Percentiles rank a stretch among this genome's conserved stretches.
Conservation (phyloP, 228 moss, liverwort and hornwort genomes). For the Sphagnum fallax region DNA sequence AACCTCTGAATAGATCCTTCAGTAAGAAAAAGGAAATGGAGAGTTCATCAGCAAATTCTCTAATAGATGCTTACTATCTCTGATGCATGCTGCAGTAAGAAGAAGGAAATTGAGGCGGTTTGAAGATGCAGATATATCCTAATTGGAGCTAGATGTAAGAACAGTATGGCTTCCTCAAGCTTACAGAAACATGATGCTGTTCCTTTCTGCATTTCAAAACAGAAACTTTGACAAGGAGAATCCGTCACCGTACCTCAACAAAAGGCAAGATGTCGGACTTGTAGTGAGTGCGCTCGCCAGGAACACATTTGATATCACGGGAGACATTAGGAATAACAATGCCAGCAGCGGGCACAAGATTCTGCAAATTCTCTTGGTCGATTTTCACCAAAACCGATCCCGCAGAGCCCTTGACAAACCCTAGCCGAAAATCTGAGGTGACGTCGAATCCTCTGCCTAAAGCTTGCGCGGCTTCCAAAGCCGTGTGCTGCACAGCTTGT, state of each 20-base stretch:
- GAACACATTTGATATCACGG: slow-evolving; percentile 68
- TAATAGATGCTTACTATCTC: too few relatives aligned
- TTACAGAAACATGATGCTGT: too few relatives aligned
- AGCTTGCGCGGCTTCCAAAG: slow-evolving; percentile 59
- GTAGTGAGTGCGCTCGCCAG: slow-evolving; percentile 78
- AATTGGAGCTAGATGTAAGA: too few relatives aligned
- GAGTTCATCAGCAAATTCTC: too few relatives aligned
- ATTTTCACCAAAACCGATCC: slow-evolving; percentile 44
- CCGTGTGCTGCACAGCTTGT: slow-evolving; percentile 34
- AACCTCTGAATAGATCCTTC: too few relatives aligned
- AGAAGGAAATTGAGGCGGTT: too few relatives aligned
- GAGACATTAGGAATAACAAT: slow-evolving; percentile 64
- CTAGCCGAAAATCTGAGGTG: slow-evolving; percentile 69
- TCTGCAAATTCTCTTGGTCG: slow-evolving; percentile 46
- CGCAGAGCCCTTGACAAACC: slow-evolving; percentile 49
- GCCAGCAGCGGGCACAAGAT: slow-evolving; percentile 63
- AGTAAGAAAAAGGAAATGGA: too few relatives aligned
- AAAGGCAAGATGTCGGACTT: slow-evolving; percentile 67
- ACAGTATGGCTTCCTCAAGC: too few relatives aligned
- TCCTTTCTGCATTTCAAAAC: too few relatives aligned
- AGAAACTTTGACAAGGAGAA: too few relatives aligned
- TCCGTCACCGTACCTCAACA: slow-evolving; percentile 14
- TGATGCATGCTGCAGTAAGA: too few relatives aligned
- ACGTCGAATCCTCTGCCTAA: slow-evolving; percentile 89
- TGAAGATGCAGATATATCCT: too few relatives aligned